A percentile compares a stretch with the other conserved stretches of the same genome.
phyloP scores from a whole-genome alignment of 2,329 filamentous ascomycete species.

The Seiridium cupressi region DNA sequence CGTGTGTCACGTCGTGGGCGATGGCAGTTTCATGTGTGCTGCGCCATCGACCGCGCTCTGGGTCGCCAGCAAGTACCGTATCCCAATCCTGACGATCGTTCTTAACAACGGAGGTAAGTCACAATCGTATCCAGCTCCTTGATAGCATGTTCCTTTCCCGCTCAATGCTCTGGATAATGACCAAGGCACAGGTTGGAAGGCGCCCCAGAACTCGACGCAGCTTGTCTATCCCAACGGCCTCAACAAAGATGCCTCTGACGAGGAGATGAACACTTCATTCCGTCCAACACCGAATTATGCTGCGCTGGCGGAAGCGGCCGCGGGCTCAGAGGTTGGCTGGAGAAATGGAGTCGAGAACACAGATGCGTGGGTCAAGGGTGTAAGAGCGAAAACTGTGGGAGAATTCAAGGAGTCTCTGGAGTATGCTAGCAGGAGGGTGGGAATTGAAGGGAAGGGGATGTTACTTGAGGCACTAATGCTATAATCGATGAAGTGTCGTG shows the following conservation, averaged over 20 bases:
- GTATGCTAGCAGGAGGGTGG: no score
- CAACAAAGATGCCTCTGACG: constrained; percentile 17
- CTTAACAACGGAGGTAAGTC: constrained; percentile 49
- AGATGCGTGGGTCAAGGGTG: no score
- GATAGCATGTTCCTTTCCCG: background rate
- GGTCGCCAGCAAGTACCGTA: constrained; percentile 44
- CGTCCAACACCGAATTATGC: constrained; percentile 11
- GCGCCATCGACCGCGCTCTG: constrained; percentile 48
- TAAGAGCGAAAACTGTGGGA: no score
- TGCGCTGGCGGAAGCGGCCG: no score
- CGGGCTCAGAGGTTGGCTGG: no score
- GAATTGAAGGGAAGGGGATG: no score
- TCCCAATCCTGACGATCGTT: constrained; percentile 47
- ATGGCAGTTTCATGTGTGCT: constrained; percentile 47
- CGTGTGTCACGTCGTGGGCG: constrained; percentile 48
- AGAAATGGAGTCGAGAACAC: no score
- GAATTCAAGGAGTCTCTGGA: no score
- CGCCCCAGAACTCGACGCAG: constrained; percentile 20
- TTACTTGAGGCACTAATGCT: no score
- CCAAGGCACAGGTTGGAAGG: constrained; percentile 21
- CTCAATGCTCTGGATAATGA: background rate
- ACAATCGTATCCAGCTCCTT: no score
- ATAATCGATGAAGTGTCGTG: no score
- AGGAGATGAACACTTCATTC: constrained; percentile 24
- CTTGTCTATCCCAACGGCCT: constrained; percentile 22